Evolutionary conservation across 306 rosid genomes (phyloP), one percentile per base, ranked within the genome.

Genomic region (Corylus americana): DNA sequence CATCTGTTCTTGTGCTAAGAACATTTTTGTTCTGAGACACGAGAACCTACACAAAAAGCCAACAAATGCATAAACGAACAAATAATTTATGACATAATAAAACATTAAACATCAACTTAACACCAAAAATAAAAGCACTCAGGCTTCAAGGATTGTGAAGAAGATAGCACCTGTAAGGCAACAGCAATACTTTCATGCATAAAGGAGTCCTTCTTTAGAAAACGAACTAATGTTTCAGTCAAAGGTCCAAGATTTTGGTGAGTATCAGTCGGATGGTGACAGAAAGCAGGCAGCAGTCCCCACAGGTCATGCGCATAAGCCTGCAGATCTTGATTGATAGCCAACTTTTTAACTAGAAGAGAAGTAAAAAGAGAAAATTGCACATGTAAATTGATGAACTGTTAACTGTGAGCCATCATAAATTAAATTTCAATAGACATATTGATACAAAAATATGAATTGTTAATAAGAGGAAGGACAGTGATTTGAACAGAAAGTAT

Each of bases 221-320:
- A 86, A 82, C 82, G 85, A 83, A 86, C 47, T 50, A 92, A 83
- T 69, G 82, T 81, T 74, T 86, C 83, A 55, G 91, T 84, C 70
- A 91, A 86, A 71, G 78, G 62, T 70, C 83, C 74, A 78, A 90
- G 74, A 77, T 55, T 89, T 82, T 82, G 84, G 79, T 69, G 20
- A 70, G 90, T 85, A 85, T 95, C 98, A 63, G 90, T 87, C 58
- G 98, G 92, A 83, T 75, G 87, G 55, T 85, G 92, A 86, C 97
- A 95, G 82, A 94, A 95, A 75, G 92, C 86, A 78, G 97, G 97
- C 58, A 95, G 91, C 89, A 95, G 64, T 82, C 87, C 92, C 93
- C 80, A 78, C 47, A 95, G 87, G 55, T 86, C 91, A 78, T 81
- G 71, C 49, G 95, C 92, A 75, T 77, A 85, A 71, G 83, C 84